phyloP scores from a whole-genome alignment of 345 rosid species.

The Citrus maxima region DNA sequence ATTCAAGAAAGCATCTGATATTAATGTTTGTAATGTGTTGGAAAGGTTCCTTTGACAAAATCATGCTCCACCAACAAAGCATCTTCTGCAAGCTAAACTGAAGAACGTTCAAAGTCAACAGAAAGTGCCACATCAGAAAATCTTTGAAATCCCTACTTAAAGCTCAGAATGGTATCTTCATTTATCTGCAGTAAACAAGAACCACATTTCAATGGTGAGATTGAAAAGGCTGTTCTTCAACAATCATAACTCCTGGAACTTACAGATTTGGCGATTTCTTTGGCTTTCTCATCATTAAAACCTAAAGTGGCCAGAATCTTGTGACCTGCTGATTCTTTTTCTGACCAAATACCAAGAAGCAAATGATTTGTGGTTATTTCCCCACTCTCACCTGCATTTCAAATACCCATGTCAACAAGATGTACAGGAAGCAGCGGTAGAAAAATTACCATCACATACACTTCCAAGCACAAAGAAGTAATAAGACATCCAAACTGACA shows the following conservation, averaged over 20 bases:
- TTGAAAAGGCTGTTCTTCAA: neutral
- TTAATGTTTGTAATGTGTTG: neutral
- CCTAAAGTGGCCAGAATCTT: slow-evolving; percentile 57
- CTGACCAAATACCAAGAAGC: slow-evolving; percentile 82
- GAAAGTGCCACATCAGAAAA: neutral
- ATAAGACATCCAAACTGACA: too few relatives aligned
- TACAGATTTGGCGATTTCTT: slow-evolving; percentile 63
- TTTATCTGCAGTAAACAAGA: slow-evolving; percentile 51
- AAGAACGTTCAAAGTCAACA: neutral
- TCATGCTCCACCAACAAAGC: neutral
- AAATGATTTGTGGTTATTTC: slow-evolving; percentile 73
- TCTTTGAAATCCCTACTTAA: slow-evolving; percentile 31
- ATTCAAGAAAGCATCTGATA: neutral
- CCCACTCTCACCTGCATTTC: slow-evolving; percentile 63
- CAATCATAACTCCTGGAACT: slow-evolving; percentile 20
- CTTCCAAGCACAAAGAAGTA: neutral
- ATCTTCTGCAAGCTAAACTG: neutral
- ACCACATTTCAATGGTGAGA: slow-evolving; percentile 2
- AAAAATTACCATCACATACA: neutral
- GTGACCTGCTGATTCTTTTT: slow-evolving; percentile 79
- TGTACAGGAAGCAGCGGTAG: neutral
- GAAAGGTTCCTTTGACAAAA: neutral
- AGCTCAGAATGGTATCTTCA: slow-evolving; percentile 45
- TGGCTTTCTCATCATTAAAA: slow-evolving; percentile 77
- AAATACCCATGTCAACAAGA: neutral